Percentiles rank a stretch among this genome's conserved stretches.
These are phyloP conservation scores for Atkinsonella texensis DNA, from an alignment of 2,329 filamentous ascomycete genomes.

Conservation along the genomic window DNA sequence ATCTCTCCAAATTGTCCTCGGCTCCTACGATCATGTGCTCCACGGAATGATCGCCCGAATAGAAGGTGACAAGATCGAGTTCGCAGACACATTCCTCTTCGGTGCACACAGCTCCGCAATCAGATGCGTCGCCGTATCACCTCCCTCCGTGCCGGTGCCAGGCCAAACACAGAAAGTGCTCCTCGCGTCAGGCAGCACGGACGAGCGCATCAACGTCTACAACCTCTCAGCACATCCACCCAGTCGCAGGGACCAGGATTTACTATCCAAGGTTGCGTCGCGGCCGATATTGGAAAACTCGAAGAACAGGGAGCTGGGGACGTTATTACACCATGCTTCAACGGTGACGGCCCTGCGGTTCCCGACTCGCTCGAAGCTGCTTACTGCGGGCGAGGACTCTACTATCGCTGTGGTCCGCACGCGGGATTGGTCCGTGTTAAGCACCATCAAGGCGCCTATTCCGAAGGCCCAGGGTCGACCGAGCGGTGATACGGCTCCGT, in stretches of 20 bases:
- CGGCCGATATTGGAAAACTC: conserved; percentile 72
- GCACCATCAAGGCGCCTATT: conserved; percentile 77
- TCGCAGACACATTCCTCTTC: conserved; percentile 91
- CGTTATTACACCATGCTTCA: conserved; percentile 74
- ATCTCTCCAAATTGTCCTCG: conserved; percentile 80
- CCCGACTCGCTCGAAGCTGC: conserved; percentile 73
- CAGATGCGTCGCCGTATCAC: conserved; percentile 77
- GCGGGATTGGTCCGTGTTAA: conserved; percentile 80
- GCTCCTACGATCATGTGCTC: conserved; percentile 86
- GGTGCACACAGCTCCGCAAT: conserved; percentile 85
- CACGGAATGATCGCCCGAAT: conserved; percentile 81
- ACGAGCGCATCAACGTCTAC: conserved; percentile 93
- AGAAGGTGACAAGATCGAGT: conserved; percentile 38
- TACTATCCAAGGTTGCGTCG: conserved; percentile 55
- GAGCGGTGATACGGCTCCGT: conserved; percentile 77
- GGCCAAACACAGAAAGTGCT: conserved; percentile 70
- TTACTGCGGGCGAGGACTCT: conserved; percentile 83
- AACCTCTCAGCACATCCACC: conserved; percentile 64
- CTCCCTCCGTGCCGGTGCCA: conserved; percentile 48
- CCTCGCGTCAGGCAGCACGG: conserved; percentile 81
- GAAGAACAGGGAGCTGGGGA: conserved; percentile 78
- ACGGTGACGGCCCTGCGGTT: conserved; percentile 72
- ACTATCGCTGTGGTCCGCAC: conserved; percentile 79
- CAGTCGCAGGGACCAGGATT: conserved; percentile 40
- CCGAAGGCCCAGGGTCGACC: conserved; percentile 71